These are phyloP conservation scores for Cryphonectria carpinicola DNA, from an alignment of 2,329 filamentous ascomycete genomes.

Conservation along the genomic window DNA sequence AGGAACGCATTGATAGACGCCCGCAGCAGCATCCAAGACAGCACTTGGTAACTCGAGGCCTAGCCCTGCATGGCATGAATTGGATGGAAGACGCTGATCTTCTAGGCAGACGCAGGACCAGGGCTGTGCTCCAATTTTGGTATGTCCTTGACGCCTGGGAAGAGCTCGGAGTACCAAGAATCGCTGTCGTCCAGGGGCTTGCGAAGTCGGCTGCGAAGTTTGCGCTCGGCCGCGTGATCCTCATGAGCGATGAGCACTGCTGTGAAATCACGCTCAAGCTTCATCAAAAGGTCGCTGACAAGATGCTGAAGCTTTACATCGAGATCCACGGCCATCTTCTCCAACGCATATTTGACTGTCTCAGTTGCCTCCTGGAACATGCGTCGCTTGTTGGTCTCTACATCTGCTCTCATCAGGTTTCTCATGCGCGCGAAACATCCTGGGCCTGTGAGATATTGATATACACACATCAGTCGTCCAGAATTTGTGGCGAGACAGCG, in stretches of 20 bases:
- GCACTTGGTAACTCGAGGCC: not conserved
- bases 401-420: constrained; percentile 48
- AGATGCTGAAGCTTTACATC: not conserved
- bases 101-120: not conserved
- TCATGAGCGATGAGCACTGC: not conserved
- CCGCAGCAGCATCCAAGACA: not conserved
- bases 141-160: not conserved
- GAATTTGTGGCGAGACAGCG: constrained; percentile 1
- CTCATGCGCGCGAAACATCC: constrained; percentile 59
- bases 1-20: not conserved
- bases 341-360: constrained; percentile 45
- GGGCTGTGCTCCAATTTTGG: not conserved
- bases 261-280: constrained; percentile 10
- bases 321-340: constrained; percentile 37
- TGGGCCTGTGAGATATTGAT: constrained; percentile 33
- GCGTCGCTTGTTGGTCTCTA: constrained; percentile 41
- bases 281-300: not conserved
- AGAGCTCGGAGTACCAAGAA: not conserved
- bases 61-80: not conserved
- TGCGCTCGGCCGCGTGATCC: not conserved
- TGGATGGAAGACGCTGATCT: not conserved
- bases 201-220: not conserved
- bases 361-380: constrained; percentile 56
- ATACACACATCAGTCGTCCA: not conserved
- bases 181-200: not conserved